Evolutionary conservation across 2,329 filamentous ascomycete species (phyloP).

Genomic region (Trichoderma pleuroti): DNA sequence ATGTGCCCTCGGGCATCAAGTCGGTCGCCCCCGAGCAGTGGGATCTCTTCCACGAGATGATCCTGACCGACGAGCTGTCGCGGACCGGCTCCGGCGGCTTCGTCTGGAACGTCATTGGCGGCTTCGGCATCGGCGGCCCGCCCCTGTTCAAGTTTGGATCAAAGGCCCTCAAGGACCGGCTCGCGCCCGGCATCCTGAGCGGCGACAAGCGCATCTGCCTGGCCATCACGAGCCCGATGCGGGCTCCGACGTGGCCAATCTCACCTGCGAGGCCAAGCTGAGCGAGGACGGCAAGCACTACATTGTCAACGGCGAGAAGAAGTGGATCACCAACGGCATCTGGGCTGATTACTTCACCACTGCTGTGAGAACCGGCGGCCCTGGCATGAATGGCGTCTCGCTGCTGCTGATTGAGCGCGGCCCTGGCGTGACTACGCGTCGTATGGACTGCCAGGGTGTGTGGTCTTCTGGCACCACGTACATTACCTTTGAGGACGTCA

Average conservation of each 20-base stretch:
- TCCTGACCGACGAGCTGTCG: conserved; percentile 91
- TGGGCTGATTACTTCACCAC: conserved; percentile 98
- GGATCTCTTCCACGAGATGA: conserved; percentile 98
- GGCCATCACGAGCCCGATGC: conserved; percentile 95
- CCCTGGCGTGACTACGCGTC: conserved; percentile 84
- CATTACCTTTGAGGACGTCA: conserved; percentile 97
- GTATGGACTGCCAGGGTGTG: conserved; percentile 98
- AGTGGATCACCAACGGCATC: conserved; percentile 99
- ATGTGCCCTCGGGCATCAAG: conserved; percentile 61
- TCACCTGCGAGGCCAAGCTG: conserved; percentile 93
- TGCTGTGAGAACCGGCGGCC: conserved; percentile 82
- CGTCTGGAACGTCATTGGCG: conserved; percentile 94
- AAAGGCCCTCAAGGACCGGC: conserved; percentile 78
- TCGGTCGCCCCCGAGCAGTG: conserved; percentile 83
- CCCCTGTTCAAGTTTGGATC: conserved; percentile 90
- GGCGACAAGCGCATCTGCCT: conserved; percentile 97
- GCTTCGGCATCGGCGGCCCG: conserved; percentile 92
- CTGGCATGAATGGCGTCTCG: conserved; percentile 89
- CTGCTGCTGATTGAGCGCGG: conserved; percentile 88
- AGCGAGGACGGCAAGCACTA: conserved; percentile 96
- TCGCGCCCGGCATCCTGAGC: conserved; percentile 80
- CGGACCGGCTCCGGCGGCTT: conserved; percentile 86
- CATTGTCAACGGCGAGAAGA: conserved; percentile 99
- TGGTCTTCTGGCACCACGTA: conserved; percentile 96
- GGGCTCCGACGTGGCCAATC: conserved; percentile 89